Evolutionary conservation across 495 filamentous ascomycete genomes (phyloP).

Genomic region (Jackrogersella multiformis): DNA sequence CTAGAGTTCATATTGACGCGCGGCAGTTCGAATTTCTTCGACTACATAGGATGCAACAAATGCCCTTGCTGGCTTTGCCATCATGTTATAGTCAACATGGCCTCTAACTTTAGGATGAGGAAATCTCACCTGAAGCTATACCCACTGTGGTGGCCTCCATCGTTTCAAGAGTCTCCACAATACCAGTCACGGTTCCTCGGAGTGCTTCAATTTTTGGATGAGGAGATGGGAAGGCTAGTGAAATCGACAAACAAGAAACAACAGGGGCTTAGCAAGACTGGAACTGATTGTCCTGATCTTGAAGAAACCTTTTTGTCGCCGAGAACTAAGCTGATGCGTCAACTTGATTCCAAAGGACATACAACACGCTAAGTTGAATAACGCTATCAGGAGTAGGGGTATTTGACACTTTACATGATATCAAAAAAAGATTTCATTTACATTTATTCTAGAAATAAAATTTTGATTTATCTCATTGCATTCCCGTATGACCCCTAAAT

Average conservation of each 20-base stretch:
- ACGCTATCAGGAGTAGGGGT: too few species aligned
- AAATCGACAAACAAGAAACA: background rate
- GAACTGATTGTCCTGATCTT: conserved; percentile 5
- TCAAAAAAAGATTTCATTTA: too few species aligned
- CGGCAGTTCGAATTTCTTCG: background rate
- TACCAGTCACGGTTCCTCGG: background rate
- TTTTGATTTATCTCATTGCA: too few species aligned
- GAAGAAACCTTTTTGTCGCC: background rate
- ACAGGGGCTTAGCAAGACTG: background rate
- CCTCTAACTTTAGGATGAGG: conserved; percentile 8
- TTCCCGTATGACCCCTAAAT: too few species aligned
- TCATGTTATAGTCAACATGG: conserved; percentile 2
- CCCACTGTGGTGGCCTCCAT: conserved; percentile 4
- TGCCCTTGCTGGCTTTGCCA: conserved; percentile 29
- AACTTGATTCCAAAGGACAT: too few species aligned
- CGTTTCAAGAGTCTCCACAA: background rate
- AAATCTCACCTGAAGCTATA: conserved; percentile 16
- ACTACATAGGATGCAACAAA: conserved; percentile 32
- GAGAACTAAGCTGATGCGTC: background rate
- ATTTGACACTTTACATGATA: too few species aligned
- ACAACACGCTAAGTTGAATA: too few species aligned
- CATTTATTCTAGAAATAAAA: too few species aligned
- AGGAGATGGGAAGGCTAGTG: background rate
- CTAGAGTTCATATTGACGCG: background rate
- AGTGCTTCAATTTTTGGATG: background rate